Conservation (phyloP, 495 filamentous ascomycete genomes). For the Cairneyella variabilis region DNA sequence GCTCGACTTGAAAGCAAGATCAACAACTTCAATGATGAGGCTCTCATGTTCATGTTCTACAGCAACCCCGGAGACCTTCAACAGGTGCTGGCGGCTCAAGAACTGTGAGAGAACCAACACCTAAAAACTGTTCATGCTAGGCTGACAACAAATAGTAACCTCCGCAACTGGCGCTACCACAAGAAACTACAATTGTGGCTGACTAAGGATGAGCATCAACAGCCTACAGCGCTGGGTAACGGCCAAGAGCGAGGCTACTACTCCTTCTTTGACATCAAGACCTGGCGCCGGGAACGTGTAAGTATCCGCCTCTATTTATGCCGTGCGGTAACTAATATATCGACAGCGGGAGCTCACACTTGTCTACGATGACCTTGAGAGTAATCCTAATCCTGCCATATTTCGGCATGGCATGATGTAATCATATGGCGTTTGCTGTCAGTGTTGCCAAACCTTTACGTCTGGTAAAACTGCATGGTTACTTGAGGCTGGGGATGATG, state of each 20-base stretch:
- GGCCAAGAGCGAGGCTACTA: conserved; percentile 83
- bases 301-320: conserved; percentile 30
- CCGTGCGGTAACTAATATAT: conserved; percentile 14
- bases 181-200: conserved; percentile 86
- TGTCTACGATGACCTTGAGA: conserved; percentile 72
- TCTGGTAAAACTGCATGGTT: too few relatives aligned
- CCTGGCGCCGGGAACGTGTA: conserved; percentile 82
- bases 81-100: conserved; percentile 78
- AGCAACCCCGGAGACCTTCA: conserved; percentile 77
- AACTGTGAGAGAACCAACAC: conserved; percentile 52
- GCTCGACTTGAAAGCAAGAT: conserved; percentile 76
- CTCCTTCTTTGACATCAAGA: conserved; percentile 79
- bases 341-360: conserved; percentile 71
- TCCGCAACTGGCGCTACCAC: conserved; percentile 90
- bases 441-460: too few relatives aligned
- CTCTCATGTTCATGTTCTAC: conserved; percentile 93
- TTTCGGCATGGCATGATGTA: too few relatives aligned
- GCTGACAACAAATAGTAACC: conserved; percentile 30
- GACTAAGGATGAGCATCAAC: conserved; percentile 76
- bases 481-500: not conserved
- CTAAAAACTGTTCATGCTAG: not conserved
- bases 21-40: conserved; percentile 81
- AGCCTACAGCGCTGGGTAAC: conserved; percentile 61
- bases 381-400: conserved; percentile 14
- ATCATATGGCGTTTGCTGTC: too few relatives aligned